Base-by-base conservation (phyloP, 257 asterid species). In the Solanum gracilifrons region DNA sequence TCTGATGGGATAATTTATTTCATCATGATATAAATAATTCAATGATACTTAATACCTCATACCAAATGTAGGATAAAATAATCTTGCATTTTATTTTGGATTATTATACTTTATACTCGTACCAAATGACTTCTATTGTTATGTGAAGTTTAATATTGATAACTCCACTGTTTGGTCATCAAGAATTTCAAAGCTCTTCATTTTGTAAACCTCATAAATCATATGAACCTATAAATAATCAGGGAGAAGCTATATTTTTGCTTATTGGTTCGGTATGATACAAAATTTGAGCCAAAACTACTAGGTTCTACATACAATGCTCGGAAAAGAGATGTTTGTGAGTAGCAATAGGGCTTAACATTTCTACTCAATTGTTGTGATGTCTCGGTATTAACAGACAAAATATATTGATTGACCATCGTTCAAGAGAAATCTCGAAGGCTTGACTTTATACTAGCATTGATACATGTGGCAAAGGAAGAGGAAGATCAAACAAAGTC, bases 301-400 rank as follows among this genome's bases (percentile, higher is more conserved):
- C 5, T 7, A 58, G 25, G 5, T 58, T 21, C 5, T 58, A 3
- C 25, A 58, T 7, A 58, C 13, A 58, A 58, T 58, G 0, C 1
- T 51, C 5, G 5, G 1, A 58, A 58, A 58, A 58, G 12, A 21
- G 66, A 21, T 58, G 13, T 20, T 58, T 23, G 27, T 7, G 27
- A 58, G 66, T 58, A 58, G 66, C 12, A 23, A 21, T 21, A 20
- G 10, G 7, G n/a, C 64, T 20, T 55, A 7, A 7, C 64, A 55
- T 55, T 55, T 55, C 25, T 55, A 55, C 64, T 18, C n/a, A 55
- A 55, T 7, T 55, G 64, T 55, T 18, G 55, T 46, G 55, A 18
- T 55, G 10, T 55, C 64, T 55, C 1, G 0, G 0, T 20, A 55
- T 55, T 11, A 55, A 55, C 5, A 20, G 0, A 55, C 1, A 55